Evolutionary conservation across 495 filamentous ascomycete genomes (phyloP), one percentile per base, ranked within the genome.

Genomic region (Xylaria nigripes): DNA sequence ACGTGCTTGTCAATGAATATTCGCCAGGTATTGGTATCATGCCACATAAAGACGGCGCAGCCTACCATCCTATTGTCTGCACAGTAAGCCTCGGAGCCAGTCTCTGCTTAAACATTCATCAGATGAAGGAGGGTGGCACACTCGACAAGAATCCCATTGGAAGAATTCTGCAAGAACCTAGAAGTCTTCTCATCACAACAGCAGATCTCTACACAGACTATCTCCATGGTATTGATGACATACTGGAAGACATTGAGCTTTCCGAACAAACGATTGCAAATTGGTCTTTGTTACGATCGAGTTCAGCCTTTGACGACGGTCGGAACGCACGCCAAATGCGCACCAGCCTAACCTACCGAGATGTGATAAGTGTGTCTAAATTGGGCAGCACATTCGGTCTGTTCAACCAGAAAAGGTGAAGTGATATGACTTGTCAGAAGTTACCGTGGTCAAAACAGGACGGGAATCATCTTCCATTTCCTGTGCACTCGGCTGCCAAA

Each of bases 1-100:
- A 98, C 73, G 86, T 93, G 44, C 76, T 98, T 16, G 80, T 97
- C 38, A 98, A 98, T 62, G 90, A 96, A 69, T 98, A 98, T 68
- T 70, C 68, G 1, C 83, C 88, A 0, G 89, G 88, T 1, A 86
- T 95, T 58, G 93, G 93, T 6, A 98, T 97, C 56, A 92, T 96
- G 87, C 82, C 91, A 49, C 93, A 98, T 64, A 91, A 98, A 70
- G 93, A 98, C 62, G 93, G 93, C 0, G 66, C 76, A 1, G 90
- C 92, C 0, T 98, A 98, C 64, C 75, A 86, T 58, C 86, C 87
- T 2, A 79, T 94, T 24, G 92, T 96, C 3, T 91, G 88, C 40
- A 97, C 93, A 3, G 84, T 98, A 45, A 92, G 86, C 67, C 72
- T 98, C 18, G 88, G 89, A 0, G 82, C 81, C 0, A 77, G 79